Evolutionary conservation across 352 stramenopile species (phyloP).

Genomic region (Globisporangium barbulae): DNA sequence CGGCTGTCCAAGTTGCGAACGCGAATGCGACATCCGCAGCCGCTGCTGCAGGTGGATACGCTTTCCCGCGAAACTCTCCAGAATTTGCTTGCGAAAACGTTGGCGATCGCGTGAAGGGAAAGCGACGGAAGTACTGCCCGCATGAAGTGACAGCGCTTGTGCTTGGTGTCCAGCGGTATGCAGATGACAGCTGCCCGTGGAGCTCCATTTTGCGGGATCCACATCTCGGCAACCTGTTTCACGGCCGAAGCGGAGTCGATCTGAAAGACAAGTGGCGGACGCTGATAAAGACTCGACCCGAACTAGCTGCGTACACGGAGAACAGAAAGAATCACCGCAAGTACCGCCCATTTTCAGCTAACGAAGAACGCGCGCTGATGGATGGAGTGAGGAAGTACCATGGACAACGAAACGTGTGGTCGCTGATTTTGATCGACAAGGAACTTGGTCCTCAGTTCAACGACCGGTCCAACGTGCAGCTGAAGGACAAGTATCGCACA

Average conservation of each 20-base stretch:
- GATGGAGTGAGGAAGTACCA: conserved; percentile 86
- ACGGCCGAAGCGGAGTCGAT: conserved; percentile 73
- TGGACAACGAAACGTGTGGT: conserved; percentile 81
- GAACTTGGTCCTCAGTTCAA: conserved; percentile 78
- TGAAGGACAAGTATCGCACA: conserved; percentile 84
- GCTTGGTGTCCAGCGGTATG: conserved; percentile 78
- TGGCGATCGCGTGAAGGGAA: conserved; percentile 79
- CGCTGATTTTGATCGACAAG: conserved; percentile 78
- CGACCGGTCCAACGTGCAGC: conserved; percentile 77
- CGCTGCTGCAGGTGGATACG: conserved; percentile 34
- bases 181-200: conserved; percentile 82
- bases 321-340: conserved; percentile 88
- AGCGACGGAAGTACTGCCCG: conserved; percentile 79
- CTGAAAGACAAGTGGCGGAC: conserved; percentile 85
- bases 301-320: conserved; percentile 74
- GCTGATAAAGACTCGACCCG: conserved; percentile 74
- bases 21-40: conserved; percentile 31
- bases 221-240: conserved; percentile 70
- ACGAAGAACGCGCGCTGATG: conserved; percentile 84
- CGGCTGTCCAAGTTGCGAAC: conserved; percentile 29
- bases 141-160: conserved; percentile 83
- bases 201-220: conserved; percentile 76
- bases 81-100: conserved; percentile 84
- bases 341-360: conserved; percentile 70
- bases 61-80: conserved; percentile 65